Conservation (phyloP, 2,329 filamentous ascomycete genomes). For the Aureobasidium musti region DNA sequence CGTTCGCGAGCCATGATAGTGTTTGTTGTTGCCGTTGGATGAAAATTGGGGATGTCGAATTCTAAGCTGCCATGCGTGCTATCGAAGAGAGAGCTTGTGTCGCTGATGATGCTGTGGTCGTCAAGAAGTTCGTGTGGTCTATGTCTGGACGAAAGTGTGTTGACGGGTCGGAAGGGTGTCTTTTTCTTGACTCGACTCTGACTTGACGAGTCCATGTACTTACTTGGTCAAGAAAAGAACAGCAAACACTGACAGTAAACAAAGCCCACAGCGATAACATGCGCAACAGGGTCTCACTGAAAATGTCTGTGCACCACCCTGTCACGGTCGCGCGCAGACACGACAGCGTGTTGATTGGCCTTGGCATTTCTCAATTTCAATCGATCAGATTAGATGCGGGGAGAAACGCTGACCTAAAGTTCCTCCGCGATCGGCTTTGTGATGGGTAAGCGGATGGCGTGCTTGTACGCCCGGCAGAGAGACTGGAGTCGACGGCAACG, state of each 20-base stretch:
- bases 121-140: background rate
- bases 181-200: conserved; percentile 10
- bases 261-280: conserved; percentile 6
- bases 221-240: background rate
- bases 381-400: conserved; percentile 21
- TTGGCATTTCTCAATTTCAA: no score
- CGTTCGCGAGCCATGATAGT: conserved; percentile 56
- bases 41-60: conserved; percentile 11
- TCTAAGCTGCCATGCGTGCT: conserved; percentile 26
- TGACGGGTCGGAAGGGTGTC: conserved; percentile 12
- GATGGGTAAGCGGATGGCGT: conserved; percentile 20
- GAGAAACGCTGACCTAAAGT: background rate
- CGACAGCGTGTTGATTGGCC: no score
- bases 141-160: background rate
- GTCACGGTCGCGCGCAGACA: background rate
- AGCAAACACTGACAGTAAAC: conserved; percentile 26
- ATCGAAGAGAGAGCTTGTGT: conserved; percentile 30
- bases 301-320: background rate
- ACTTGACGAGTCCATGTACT: conserved; percentile 17
- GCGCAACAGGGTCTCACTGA: background rate
- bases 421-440: conserved; percentile 5
- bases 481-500: conserved; percentile 1
- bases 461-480: conserved; percentile 6
- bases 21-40: background rate
- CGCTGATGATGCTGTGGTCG: conserved; percentile 18